Base-by-base conservation (phyloP, 805 yeast genomes). In the Myxozyma lipomycoides region DNA sequence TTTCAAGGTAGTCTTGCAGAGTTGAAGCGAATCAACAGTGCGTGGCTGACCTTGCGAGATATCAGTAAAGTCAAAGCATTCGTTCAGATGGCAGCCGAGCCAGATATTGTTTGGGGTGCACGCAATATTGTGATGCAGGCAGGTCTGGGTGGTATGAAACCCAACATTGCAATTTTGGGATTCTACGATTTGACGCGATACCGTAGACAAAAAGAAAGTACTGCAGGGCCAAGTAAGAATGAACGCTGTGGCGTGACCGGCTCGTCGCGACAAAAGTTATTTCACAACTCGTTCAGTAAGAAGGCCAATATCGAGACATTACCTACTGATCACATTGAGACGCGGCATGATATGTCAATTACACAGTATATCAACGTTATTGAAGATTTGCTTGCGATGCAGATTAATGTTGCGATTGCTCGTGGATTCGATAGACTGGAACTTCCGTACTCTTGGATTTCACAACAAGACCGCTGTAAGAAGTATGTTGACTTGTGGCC, bases 121-220 rank as follows among this genome's bases (percentile, higher is more conserved):
- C 74, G 98, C 55, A 91, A 91, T 64, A 89, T 93, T 7, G 89
- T 79, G 52, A 67, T 91, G 52, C 97, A 97, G 0, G 85, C 95
- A 2, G 99, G 99, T 0, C 72, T 93, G n/a, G 99, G 99, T 5
- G 97, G 96, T 10, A 93, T 93, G 98, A 84, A 80, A 62, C 98
- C 98, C 1, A 93, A 93, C 64, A 90, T 93, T 46, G 87, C 96
- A 0, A 95, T 93, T 0, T 54, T 93, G 28, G 98, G 98, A 0
- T 89, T 89, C 62, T 86, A 83, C 60, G 95, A 91, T 26, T 47
- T 51, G 3, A 44, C 23, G 10, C 47, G 52, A 17, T 45, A 52
- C 34, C 32, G 36, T n/a, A 19, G 23, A 15, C 45, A 47, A 6
- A 21, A n/a, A 25, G 32, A 21, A 2, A 19, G 36, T 45, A 37